Evolutionary conservation across 345 rosid species (phyloP), one percentile per base, ranked within the genome.

Genomic region (Aegle marmelos): DNA sequence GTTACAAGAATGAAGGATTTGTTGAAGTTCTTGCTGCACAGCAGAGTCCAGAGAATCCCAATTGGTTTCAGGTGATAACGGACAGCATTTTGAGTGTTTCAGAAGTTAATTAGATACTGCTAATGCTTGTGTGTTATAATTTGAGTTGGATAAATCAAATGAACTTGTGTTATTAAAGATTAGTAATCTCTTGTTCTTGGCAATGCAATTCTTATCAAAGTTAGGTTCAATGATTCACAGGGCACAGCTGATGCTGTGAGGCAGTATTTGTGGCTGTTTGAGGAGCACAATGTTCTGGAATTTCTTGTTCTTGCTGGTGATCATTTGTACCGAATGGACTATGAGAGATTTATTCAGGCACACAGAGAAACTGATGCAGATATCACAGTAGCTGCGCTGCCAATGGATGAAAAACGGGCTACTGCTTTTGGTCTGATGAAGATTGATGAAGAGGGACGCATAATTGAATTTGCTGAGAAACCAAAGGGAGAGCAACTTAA

Each of bases 11-110:
- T 73, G 99, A 95, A 87, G 99, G 99, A 14, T 95, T 95, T 77
- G 99, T 95, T n/a, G 99, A 95, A 78, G 99, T 93, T 80, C 95
- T 95, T 77, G 99, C 99, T 19, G 99, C 99, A 70, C 98, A 95
- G 78, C 98, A 93, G 87, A 95, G 96, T 70, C 99, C 99, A 0
- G 99, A 95, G 85, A 95, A 95, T 62, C 98, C 99, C 2, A 95
- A 95, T 68, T 95, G 98, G 99, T 93, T 95, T 70, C 99, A 95
- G 97, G 98, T 93, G 80, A 58, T 30, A 57, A 21, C 9, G 37
- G 13, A 4, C 25, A 0, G 39, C 8, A 4, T 25, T 56, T 36
- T 58, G 24, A 56, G 60, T 36, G 34, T 27, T 48, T 45, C 28
- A 10, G 34, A 39, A 68, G 63, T 41, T 9, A 14, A 9, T 24